phyloP scores from a whole-genome alignment of 2,329 filamentous ascomycete species.

The Hymenoscyphus infarciens region DNA sequence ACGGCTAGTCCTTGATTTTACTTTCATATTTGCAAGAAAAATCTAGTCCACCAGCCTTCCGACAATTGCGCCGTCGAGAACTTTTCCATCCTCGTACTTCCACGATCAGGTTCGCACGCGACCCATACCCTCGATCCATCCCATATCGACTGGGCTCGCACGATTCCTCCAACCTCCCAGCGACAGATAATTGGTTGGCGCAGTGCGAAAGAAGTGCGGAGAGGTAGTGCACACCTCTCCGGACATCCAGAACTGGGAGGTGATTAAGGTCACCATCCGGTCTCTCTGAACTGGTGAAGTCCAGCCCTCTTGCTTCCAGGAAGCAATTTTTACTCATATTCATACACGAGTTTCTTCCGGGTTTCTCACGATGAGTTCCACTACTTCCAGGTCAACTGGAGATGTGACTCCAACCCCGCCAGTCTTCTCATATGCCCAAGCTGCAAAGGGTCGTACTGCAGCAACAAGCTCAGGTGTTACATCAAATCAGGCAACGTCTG shows the following conservation, averaged over 20 bases:
- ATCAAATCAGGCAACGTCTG: constrained; percentile 32
- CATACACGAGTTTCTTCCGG: constrained; percentile 11
- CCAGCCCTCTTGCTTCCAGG: constrained; percentile 15
- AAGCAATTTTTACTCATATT: constrained; percentile 12
- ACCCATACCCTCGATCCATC: constrained; percentile 3
- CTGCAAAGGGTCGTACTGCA: constrained; percentile 70
- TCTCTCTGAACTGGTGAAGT: constrained; percentile 17
- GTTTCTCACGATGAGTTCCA: constrained; percentile 40
- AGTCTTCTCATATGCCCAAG: constrained; percentile 91
- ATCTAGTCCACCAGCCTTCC: constrained; percentile 6
- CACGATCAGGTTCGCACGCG: constrained; percentile 3
- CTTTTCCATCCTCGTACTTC: background rate
- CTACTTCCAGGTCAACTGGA: constrained; percentile 35
- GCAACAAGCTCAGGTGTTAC: constrained; percentile 28
- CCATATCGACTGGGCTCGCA: constrained; percentile 1
- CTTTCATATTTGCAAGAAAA: constrained; percentile 9
- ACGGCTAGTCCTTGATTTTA: constrained; percentile 18
- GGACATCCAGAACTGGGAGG: constrained; percentile 34
- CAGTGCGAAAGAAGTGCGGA: constrained; percentile 33
- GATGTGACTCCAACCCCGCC: constrained; percentile 41
- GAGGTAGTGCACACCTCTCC: constrained; percentile 39
- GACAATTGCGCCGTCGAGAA: constrained; percentile 11
- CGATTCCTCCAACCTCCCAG: background rate
- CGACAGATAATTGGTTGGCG: constrained; percentile 21
- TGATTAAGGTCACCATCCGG: constrained; percentile 28